Percentiles rank a stretch among this genome's conserved stretches.
Conservation (phyloP, 2,329 filamentous ascomycete genomes). For the Phialemonium atrogriseum region DNA sequence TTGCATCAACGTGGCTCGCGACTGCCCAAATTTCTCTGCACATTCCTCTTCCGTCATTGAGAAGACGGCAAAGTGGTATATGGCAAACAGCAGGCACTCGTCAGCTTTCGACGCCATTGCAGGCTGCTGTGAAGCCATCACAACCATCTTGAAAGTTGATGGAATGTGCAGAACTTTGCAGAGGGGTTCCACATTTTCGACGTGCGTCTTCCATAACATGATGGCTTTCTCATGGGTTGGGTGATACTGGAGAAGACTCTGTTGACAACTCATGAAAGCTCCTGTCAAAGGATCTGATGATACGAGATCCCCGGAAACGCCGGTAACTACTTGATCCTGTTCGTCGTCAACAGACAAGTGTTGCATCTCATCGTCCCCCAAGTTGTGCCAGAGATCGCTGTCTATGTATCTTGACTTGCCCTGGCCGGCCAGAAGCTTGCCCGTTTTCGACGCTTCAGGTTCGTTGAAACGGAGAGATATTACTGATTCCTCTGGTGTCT, state of each 20-base stretch:
- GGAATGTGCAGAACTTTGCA: conserved; percentile 18
- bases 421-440: conserved; percentile 14
- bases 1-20: conserved; percentile 23
- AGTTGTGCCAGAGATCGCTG: conserved; percentile 20
- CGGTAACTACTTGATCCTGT: conserved; percentile 13
- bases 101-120: conserved; percentile 16
- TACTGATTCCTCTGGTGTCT: conserved; percentile 3
- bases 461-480: conserved; percentile 5
- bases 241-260: conserved; percentile 11
- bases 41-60: conserved; percentile 35
- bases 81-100: conserved; percentile 33
- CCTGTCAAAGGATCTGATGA: conserved; percentile 8
- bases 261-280: conserved; percentile 8
- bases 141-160: conserved; percentile 12
- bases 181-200: conserved; percentile 16
- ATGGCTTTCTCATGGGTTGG: conserved; percentile 13
- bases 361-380: conserved; percentile 17
- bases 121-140: conserved; percentile 10
- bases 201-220: conserved; percentile 15
- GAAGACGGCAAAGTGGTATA: conserved; percentile 30
- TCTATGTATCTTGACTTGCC: conserved; percentile 34
- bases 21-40: conserved; percentile 22
- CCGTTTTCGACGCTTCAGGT: conserved; percentile 2
- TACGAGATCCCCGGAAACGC: background rate
- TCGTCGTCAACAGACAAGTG: conserved; percentile 13